A percentile compares a stretch with the other conserved stretches of the same genome.
Conservation (phyloP, 2,329 filamentous ascomycete genomes). For the Talaromyces rugulosus region DNA sequence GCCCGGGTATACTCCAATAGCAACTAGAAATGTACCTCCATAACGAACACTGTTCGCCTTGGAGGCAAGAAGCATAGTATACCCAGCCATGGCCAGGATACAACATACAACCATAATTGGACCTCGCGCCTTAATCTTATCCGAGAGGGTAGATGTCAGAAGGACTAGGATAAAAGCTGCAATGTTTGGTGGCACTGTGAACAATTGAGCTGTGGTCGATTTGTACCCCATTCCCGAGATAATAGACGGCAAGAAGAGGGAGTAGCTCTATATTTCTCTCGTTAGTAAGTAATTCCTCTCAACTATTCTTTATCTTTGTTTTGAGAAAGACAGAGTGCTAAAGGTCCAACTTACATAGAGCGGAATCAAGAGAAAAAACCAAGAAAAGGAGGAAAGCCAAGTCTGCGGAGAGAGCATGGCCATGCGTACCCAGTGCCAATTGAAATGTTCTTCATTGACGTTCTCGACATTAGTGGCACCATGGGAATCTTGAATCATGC, state of each 20-base stretch:
- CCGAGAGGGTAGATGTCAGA: constrained; percentile 27
- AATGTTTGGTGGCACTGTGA: constrained; percentile 36
- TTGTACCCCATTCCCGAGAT: constrained; percentile 40
- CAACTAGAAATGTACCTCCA: constrained; percentile 33
- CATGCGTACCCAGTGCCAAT: constrained; percentile 39
- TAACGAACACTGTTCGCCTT: constrained; percentile 29
- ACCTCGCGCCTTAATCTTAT: constrained; percentile 26
- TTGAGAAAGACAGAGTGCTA: background rate
- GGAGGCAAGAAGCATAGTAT: constrained; percentile 31
- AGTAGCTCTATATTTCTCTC: constrained; percentile 27
- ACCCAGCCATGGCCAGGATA: constrained; percentile 28
- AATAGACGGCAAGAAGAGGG: constrained; percentile 45
- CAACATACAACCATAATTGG: constrained; percentile 29
- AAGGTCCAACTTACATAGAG: constrained; percentile 24
- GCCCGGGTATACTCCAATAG: constrained; percentile 25
- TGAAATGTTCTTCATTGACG: background rate
- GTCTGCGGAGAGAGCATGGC: constrained; percentile 26
- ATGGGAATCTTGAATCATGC: background rate
- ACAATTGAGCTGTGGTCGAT: constrained; percentile 33
- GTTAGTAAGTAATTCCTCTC: background rate
- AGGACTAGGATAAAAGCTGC: constrained; percentile 31
- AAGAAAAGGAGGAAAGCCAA: constrained; percentile 21
- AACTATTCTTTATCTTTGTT: background rate
- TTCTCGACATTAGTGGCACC: background rate
- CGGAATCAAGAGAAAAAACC: constrained; percentile 17